phyloP scores from a whole-genome alignment of 495 filamentous ascomycete genomes.

The Penicillium lagena region DNA sequence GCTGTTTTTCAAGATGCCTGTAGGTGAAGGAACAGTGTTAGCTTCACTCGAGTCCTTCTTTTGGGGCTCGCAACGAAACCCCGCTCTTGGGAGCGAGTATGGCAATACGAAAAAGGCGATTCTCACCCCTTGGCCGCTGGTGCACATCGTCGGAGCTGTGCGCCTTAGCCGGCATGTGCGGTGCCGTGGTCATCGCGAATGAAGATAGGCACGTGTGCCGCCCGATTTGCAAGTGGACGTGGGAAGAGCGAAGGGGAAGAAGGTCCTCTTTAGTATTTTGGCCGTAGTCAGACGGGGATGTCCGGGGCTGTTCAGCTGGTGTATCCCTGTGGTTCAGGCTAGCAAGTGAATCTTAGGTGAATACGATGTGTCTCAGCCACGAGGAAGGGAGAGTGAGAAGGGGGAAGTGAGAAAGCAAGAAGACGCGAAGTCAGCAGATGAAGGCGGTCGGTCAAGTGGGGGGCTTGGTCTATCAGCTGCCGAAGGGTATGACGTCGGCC shows the following conservation, averaged over 20 bases:
- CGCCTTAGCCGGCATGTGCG: slow-evolving; percentile 26
- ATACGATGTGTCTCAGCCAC: background rate
- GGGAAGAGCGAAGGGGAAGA: background rate
- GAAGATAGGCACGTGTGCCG: slow-evolving; percentile 4
- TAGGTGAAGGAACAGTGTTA: background rate
- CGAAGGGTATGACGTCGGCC: too few relatives aligned
- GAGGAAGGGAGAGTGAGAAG: slow-evolving; percentile 3
- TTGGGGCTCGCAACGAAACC: too few relatives aligned
- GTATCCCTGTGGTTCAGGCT: too few relatives aligned
- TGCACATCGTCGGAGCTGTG: slow-evolving; percentile 32
- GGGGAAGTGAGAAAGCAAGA: slow-evolving; percentile 1
- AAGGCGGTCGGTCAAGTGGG: too few relatives aligned
- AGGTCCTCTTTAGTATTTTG: background rate
- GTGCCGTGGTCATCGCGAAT: slow-evolving; percentile 26
- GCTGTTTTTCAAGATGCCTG: slow-evolving; percentile 94
- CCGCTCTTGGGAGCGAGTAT: background rate
- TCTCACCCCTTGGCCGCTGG: slow-evolving; percentile 72
- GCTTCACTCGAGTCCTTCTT: background rate
- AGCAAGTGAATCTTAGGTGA: too few relatives aligned
- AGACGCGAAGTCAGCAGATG: too few relatives aligned
- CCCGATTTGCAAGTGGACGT: slow-evolving; percentile 17
- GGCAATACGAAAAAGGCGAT: background rate
- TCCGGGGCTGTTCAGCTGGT: background rate
- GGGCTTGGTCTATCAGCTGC: too few relatives aligned
- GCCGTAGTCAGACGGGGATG: background rate